A percentile compares a stretch with the other conserved stretches of the same genome.
Evolutionary conservation across 108 stramenopile species (phyloP).

Genomic region (Asterionellopsis glacialis): DNA sequence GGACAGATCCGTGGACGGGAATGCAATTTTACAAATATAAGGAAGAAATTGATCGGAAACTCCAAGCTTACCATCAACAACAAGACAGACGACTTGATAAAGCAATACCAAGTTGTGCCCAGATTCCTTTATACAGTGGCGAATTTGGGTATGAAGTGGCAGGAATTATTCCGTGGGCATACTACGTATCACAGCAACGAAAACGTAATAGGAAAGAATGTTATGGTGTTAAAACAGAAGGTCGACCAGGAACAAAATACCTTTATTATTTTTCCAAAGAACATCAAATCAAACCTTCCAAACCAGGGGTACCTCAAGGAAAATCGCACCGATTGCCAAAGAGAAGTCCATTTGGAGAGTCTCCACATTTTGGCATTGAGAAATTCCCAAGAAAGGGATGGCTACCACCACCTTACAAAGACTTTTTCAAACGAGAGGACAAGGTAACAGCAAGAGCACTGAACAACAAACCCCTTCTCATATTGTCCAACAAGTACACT

Average conservation of each 20-base stretch:
- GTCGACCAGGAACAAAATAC: not conserved
- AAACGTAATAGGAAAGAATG: not conserved
- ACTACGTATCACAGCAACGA: not conserved
- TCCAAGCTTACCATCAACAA: too few species aligned
- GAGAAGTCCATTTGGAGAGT: not conserved
- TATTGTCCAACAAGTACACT: not conserved
- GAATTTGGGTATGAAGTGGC: conserved; percentile 2
- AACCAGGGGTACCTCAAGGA: not conserved
- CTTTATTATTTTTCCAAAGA: conserved; percentile 1
- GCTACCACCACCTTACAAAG: not conserved
- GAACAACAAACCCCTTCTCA: not conserved
- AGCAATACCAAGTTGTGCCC: too few species aligned
- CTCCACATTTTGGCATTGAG: not conserved
- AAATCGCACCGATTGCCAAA: not conserved
- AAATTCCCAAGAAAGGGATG: not conserved
- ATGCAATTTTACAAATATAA: too few species aligned
- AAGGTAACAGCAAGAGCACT: not conserved
- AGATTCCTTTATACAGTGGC: not conserved
- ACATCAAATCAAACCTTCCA: not conserved
- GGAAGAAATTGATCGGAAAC: too few species aligned
- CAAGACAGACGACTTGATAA: too few species aligned
- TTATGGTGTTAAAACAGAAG: not conserved
- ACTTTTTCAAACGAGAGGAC: not conserved
- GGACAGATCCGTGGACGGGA: too few species aligned
- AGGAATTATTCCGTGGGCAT: not conserved